Conservation (phyloP, 805 yeast species). For the Starmerella riodocensis region DNA sequence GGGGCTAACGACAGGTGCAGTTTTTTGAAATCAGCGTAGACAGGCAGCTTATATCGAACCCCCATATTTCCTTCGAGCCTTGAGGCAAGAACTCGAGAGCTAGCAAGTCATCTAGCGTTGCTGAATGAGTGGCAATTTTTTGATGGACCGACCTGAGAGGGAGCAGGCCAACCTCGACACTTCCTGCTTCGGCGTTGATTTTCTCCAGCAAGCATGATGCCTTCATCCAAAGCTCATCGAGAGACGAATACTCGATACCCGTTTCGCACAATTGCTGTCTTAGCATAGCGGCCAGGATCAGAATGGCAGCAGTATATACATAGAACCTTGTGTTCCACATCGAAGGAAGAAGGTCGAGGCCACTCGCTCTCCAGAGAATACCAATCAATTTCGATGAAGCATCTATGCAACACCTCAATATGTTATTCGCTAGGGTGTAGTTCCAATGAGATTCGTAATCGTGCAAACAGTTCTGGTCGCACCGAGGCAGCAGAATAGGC, state of each 20-base stretch:
- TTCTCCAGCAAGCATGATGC: not conserved
- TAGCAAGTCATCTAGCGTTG: not conserved
- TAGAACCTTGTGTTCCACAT: not conserved
- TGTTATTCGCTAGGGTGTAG: not conserved
- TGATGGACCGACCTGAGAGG: not conserved
- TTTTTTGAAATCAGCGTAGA: no score
- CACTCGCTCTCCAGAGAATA: not conserved
- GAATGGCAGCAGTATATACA: not conserved
- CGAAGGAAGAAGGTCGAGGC: not conserved
- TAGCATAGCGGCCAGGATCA: not conserved
- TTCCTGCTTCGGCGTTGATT: not conserved
- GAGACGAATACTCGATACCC: not conserved
- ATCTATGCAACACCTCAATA: not conserved
- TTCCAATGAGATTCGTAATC: not conserved
- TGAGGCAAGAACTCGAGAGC: not conserved
- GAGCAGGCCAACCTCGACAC: not conserved
- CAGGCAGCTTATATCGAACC: not conserved
- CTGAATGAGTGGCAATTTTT: not conserved
- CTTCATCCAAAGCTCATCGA: not conserved
- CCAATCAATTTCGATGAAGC: not conserved
- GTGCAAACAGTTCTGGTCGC: not conserved
- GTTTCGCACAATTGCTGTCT: not conserved
- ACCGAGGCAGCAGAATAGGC: not conserved
- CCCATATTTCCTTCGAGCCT: not conserved
- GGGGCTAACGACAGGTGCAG: no score